Conservation (phyloP, 179 eudicot species). For the Silene vulgaris region DNA sequence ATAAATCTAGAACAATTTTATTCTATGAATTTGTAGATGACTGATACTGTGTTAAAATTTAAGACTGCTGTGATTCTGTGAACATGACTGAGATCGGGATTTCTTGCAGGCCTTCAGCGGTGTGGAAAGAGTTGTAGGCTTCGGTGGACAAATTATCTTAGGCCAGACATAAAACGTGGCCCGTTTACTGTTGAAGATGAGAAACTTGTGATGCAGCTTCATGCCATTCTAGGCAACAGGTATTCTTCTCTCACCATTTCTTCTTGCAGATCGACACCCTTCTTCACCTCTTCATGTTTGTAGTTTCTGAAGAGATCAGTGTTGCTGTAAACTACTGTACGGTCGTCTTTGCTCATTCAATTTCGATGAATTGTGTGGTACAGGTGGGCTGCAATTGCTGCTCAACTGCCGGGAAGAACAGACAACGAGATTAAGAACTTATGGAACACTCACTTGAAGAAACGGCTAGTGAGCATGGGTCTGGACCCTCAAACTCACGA, state of each 20-base stretch:
- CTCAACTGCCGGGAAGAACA: constrained; percentile 62
- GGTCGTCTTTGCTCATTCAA: too few relatives aligned
- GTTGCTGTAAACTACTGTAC: too few relatives aligned
- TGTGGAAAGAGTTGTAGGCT: constrained; percentile 96
- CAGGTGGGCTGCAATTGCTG: constrained; percentile 53
- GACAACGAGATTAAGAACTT: constrained; percentile 91
- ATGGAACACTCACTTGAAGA: constrained; percentile 85
- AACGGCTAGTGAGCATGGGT: constrained; percentile 66
- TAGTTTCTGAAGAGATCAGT: too few relatives aligned
- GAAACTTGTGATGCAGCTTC: constrained; percentile 79
- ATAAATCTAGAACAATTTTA: background rate
- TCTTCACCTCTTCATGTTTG: background rate
- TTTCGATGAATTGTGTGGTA: constrained; percentile 4
- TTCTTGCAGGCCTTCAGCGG: constrained; percentile 61
- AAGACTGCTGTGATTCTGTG: background rate
- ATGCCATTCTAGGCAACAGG: constrained; percentile 92
- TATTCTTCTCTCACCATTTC: constrained; percentile 18
- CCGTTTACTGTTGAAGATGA: constrained; percentile 82
- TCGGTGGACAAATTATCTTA: constrained; percentile 82
- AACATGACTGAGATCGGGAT: background rate
- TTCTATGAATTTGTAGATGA: too few relatives aligned
- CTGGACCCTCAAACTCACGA: constrained; percentile 71
- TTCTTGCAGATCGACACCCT: background rate
- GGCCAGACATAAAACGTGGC: constrained; percentile 89
- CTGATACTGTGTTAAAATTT: background rate